These are phyloP conservation scores for Trypethelium eluteriae DNA, from an alignment of 495 filamentous ascomycete species.

Conservation along the genomic window DNA sequence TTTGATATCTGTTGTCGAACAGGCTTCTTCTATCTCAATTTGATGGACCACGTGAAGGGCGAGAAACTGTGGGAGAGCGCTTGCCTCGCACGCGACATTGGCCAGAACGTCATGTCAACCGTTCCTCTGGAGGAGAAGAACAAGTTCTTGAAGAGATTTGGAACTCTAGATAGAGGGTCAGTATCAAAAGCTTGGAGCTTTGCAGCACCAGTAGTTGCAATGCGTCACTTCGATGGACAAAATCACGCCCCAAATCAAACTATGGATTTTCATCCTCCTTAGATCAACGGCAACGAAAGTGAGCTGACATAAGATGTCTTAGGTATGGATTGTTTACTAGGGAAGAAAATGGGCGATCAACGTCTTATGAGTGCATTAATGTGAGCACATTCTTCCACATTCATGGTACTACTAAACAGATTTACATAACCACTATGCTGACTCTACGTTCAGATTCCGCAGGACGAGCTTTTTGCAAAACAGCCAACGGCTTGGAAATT, in stretches of 20 bases:
- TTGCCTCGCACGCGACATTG: constrained; percentile 17
- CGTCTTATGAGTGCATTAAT: not conserved
- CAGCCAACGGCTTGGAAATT: constrained; percentile 5
- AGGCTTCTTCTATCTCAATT: constrained; percentile 28
- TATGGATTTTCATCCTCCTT: not conserved
- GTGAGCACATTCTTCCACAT: not conserved
- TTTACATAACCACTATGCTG: not conserved
- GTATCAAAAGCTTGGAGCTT: not conserved
- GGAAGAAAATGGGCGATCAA: not conserved
- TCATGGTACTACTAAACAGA: not conserved
- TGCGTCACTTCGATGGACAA: not conserved
- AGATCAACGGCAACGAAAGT: not conserved
- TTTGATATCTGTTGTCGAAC: constrained; percentile 25
- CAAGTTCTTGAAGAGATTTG: not conserved
- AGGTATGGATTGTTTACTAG: not conserved
- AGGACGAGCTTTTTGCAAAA: constrained; percentile 4
- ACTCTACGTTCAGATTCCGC: not conserved
- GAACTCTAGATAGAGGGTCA: not conserved
- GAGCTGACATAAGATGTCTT: not conserved
- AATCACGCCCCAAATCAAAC: not conserved
- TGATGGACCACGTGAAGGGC: constrained; percentile 22
- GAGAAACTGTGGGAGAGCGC: constrained; percentile 23
- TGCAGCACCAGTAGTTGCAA: not conserved
- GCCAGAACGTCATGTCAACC: not conserved
- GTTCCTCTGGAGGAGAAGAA: not conserved